A percentile compares a stretch with the other conserved stretches of the same genome.
Conservation (phyloP, 805 yeast species). For the Kodamaea nitidulidarum region DNA sequence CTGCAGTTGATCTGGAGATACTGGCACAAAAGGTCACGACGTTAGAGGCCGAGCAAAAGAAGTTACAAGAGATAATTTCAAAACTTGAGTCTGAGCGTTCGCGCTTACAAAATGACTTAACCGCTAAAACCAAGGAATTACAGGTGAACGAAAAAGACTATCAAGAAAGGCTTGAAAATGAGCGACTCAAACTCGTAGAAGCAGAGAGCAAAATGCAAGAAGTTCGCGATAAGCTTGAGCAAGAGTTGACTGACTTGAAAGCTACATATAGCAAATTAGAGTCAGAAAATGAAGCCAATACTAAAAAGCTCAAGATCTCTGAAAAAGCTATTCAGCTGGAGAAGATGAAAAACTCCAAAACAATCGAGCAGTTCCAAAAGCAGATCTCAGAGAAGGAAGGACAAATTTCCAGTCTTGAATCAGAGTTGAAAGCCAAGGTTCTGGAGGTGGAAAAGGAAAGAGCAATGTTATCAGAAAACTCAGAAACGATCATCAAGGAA, state of each 20-base stretch:
- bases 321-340: conserved; percentile 13
- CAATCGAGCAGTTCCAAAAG: conserved; percentile 15
- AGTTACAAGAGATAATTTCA: background rate
- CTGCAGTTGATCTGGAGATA: background rate
- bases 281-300: background rate
- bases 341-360: conserved; percentile 16
- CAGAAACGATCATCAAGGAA: conserved; percentile 47
- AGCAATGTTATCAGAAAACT: conserved; percentile 42
- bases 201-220: background rate
- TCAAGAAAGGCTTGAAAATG: background rate
- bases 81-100: background rate
- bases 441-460: conserved; percentile 51
- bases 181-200: background rate
- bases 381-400: conserved; percentile 21
- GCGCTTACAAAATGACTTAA: background rate
- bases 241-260: background rate
- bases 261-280: background rate
- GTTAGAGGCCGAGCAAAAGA: background rate
- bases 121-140: background rate
- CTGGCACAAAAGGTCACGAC: conserved; percentile 1
- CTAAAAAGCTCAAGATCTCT: conserved; percentile 5
- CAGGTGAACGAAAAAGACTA: background rate
- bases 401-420: conserved; percentile 25
- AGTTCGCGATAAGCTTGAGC: background rate
- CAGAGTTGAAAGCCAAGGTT: conserved; percentile 33